Conservation (phyloP, 352 stramenopile species). For the Phytopythium litorale region DNA sequence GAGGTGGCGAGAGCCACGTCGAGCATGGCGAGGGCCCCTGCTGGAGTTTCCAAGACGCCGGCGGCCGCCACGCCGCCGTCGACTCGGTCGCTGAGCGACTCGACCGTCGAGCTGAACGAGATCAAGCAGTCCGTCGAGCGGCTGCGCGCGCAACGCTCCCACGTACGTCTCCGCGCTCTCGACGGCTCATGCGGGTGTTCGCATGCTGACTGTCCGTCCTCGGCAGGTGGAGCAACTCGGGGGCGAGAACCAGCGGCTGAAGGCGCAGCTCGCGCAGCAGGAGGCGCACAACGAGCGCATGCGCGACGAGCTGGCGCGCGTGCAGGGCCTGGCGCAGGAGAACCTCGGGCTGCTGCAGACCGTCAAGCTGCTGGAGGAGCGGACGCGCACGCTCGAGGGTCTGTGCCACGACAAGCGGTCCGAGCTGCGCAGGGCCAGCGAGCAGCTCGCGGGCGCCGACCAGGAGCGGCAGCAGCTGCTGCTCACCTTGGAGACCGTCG, state of each 20-base stretch:
- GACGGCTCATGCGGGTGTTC: background rate
- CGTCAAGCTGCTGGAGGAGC: slow-evolving; percentile 51
- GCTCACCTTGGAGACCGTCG: slow-evolving; percentile 22
- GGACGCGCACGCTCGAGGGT: slow-evolving; percentile 36
- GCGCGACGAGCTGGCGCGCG: slow-evolving; percentile 26
- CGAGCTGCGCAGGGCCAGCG: slow-evolving; percentile 16
- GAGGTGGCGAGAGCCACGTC: background rate
- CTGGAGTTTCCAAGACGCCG: background rate
- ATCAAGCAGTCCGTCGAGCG: slow-evolving; percentile 56
- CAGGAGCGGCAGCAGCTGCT: slow-evolving; percentile 34
- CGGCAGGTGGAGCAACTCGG: slow-evolving; percentile 39
- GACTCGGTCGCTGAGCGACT: slow-evolving; percentile 2
- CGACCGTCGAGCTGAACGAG: slow-evolving; percentile 23
- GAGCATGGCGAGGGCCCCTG: background rate
- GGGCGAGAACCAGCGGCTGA: slow-evolving; percentile 34
- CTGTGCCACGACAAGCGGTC: slow-evolving; percentile 23
- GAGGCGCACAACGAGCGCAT: slow-evolving; percentile 42
- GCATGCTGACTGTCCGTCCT: background rate
- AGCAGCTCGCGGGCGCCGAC: slow-evolving; percentile 20
- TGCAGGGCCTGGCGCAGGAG: slow-evolving; percentile 45
- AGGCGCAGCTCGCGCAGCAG: slow-evolving; percentile 24
- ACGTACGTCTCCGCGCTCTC: slow-evolving; percentile 8
- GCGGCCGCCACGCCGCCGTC: background rate
- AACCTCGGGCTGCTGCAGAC: slow-evolving; percentile 52
- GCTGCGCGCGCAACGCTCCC: slow-evolving; percentile 42